These are phyloP conservation scores for Leucocoprinus leucothites DNA, from an alignment of 768 basidiomycete genomes.

Conservation along the genomic window DNA sequence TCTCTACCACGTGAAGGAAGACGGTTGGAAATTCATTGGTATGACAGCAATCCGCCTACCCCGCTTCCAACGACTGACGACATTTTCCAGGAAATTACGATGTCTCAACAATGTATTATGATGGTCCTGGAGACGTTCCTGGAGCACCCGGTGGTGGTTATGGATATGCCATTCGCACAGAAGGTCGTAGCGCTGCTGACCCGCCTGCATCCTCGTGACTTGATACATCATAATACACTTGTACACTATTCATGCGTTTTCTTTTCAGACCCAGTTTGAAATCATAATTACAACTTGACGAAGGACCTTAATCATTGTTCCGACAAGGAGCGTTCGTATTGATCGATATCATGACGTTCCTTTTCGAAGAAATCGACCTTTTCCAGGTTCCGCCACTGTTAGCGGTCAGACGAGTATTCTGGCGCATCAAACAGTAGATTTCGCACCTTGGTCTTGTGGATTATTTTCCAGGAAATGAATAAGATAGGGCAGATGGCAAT, in stretches of 20 bases:
- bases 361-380: conserved; percentile 42
- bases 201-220: conserved; percentile 32
- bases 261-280: conserved; percentile 2
- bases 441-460: conserved; percentile 36
- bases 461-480: conserved; percentile 45
- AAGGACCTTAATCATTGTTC: background rate
- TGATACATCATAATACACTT: conserved; percentile 16
- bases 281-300: background rate
- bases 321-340: conserved; percentile 33
- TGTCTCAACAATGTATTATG: conserved; percentile 86
- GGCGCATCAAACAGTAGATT: background rate
- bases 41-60: conserved; percentile 22
- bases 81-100: conserved; percentile 81
- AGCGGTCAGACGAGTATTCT: background rate
- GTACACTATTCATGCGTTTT: conserved; percentile 14
- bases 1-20: conserved; percentile 91
- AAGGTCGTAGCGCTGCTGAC: conserved; percentile 52
- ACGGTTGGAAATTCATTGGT: conserved; percentile 97
- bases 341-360: conserved; percentile 40
- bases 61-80: background rate
- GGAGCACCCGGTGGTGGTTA: conserved; percentile 68
- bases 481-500: conserved; percentile 38
- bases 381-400: conserved; percentile 36
- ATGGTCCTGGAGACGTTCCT: conserved; percentile 70
- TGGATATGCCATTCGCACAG: conserved; percentile 74